Base-by-base conservation (phyloP, 2,329 filamentous ascomycete species). In the Reticulascus tulasneorum region DNA sequence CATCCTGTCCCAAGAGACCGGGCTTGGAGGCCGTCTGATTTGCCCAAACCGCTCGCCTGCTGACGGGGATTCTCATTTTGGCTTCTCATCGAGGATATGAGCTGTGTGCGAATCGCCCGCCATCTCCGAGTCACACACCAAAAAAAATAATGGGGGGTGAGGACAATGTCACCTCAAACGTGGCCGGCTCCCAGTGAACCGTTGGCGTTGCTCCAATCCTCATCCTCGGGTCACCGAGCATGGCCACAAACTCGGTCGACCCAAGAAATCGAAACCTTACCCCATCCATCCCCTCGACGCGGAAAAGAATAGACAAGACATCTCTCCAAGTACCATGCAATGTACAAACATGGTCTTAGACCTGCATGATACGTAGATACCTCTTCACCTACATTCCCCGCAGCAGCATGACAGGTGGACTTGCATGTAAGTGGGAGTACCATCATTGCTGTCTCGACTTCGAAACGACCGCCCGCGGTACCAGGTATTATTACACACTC, bases 381-480 rank as follows among this genome's bases (percentile, higher is more conserved):
- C 37, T 44, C 43, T 40, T 43, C 27, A 29, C 50, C 44, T 53
- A 47, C 53, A 42, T 50, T 47, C 47, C 46, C 54, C 48, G 49
- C 52, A 48, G 57, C 52, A 56, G 50, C 51, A 56, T 60, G 51
- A 52, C 55, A 56, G 53, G 55, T 57, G 53, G 56, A 47, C 52
- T 29, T n/a, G n/a, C n/a, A n/a, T 36, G 33, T 28, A 36, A 28
- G 33, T 23, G 48, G 42, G 49, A 38, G 43, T 49, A 49, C 47
- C 44, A 45, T 47, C 51, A 47, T 44, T 38, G 26, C 25, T 38
- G 22, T 28, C 34, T 28, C 51, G 40, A 37, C 38, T 37, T 38
- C 37, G 24, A 29, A 15, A 22, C 45, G 44, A 51, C 53, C 44
- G 48, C 49, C 43, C 45, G n/a, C n/a, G n/a, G n/a, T 50, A 48